Evolutionary conservation across 1,284 basidiomycete genomes (phyloP).

Genomic region (Termitomyces sp.): DNA sequence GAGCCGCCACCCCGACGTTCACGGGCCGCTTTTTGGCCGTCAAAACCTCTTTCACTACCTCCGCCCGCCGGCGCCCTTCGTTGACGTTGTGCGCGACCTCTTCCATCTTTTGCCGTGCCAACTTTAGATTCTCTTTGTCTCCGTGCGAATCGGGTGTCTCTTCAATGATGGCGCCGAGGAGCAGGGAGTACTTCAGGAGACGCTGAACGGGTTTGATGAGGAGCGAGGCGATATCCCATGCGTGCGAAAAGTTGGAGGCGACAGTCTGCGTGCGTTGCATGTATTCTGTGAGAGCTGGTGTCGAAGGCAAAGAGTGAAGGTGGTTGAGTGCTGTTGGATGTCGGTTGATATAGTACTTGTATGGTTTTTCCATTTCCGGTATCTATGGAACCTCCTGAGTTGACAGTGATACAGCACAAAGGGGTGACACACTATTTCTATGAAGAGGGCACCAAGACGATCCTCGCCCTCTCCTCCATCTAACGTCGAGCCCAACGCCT

Average conservation of each 20-base stretch:
- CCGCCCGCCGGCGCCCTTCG: constrained; percentile 79
- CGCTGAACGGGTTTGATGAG: constrained; percentile 92
- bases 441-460: constrained; percentile 73
- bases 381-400: constrained; percentile 42
- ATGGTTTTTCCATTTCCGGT: constrained; percentile 72
- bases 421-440: constrained; percentile 51
- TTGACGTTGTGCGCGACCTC: constrained; percentile 83
- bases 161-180: constrained; percentile 75
- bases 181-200: constrained; percentile 88
- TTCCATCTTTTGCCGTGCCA: constrained; percentile 68
- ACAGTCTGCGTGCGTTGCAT: constrained; percentile 64
- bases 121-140: constrained; percentile 63
- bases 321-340: constrained; percentile 77
- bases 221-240: constrained; percentile 91
- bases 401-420: constrained; percentile 6
- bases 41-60: constrained; percentile 76
- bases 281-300: constrained; percentile 59
- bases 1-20: constrained; percentile 43
- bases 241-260: constrained; percentile 74
- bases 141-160: constrained; percentile 74
- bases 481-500: constrained; percentile 48
- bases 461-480: constrained; percentile 61
- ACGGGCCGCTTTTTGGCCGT: constrained; percentile 44
- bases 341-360: constrained; percentile 83
- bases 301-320: constrained; percentile 52